Base-by-base conservation (phyloP, 192 early-diverging fungal genomes). In the Entrophospora sp. region DNA sequence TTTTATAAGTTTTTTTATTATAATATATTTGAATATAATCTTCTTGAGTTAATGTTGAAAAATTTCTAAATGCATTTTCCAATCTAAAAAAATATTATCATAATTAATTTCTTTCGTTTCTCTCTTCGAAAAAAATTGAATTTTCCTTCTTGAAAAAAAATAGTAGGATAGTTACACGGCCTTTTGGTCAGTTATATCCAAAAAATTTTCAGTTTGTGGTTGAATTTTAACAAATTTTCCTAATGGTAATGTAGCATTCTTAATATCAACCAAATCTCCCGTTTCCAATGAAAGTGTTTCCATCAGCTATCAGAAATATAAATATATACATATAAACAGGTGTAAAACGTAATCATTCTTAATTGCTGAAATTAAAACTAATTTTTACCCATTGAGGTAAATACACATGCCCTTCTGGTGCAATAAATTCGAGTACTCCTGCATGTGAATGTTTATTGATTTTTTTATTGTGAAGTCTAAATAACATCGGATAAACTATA, bases 351-450 rank as follows among this genome's bases (percentile, higher is more conserved):
- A 31, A 36, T 25, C 14, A 4, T 30, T 37, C 8, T 38, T 37
- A 37, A 34, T 5, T 34, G 12, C 46, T 34, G 12, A 31, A 12
- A 44, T 25, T 16, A 35, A 38, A 68, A 1, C 27, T 56, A 32
- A 24, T 37, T 13, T 37, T 31, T 77, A 92, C 88, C 97, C 97
- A 99, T 42, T 92, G 89, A 52, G 97, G 97, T 43, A 99, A 70
- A 71, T 97, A 99, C 8, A 86, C 89, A 8, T 91, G 76, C 31
- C 97, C 97, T 78, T 98, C 95, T 71, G 97, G 95, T 10, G 97
- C 95, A 35, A 90, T 94, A 69, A 99, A 99, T 78, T 99, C 95
- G 8, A 99, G 84, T 8, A 99, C 97, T 65, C 97, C 97, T 27
- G 95, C 92, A 64, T 99, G 94, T 16, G 95, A 88, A 44, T 81